Conservation (phyloP, 1,284 basidiomycete genomes). For the Vanrija sp. region DNA sequence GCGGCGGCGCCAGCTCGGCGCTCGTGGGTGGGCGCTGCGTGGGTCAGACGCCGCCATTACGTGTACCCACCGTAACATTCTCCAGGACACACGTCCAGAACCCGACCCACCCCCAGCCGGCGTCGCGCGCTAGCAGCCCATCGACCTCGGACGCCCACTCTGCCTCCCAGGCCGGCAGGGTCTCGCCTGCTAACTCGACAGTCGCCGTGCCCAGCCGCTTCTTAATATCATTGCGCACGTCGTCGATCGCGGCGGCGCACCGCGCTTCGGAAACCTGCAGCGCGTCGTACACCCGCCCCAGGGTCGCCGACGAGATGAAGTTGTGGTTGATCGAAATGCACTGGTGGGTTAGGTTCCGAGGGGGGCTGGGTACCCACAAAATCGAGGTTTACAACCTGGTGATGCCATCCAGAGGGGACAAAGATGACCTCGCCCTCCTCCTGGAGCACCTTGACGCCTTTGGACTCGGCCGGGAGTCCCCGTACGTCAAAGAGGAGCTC, state of each 20-base stretch:
- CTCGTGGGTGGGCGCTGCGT: background rate
- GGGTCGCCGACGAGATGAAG: conserved; percentile 54
- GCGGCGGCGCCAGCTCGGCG: conserved; percentile 20
- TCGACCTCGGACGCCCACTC: conserved; percentile 53
- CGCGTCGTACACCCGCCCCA: conserved; percentile 50
- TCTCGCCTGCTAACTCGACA: conserved; percentile 8
- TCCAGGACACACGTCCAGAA: conserved; percentile 41
- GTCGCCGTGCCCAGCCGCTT: conserved; percentile 1
- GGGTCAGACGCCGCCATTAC: background rate
- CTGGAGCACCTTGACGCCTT: conserved; percentile 35
- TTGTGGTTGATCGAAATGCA: conserved; percentile 54
- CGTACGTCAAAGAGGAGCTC: conserved; percentile 45
- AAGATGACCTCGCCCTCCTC: conserved; percentile 51
- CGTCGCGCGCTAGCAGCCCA: conserved; percentile 48
- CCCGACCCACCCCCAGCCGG: conserved; percentile 52
- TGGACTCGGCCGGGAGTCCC: conserved; percentile 20
- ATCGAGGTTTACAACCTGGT: conserved; percentile 47
- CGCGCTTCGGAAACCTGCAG: conserved; percentile 46
- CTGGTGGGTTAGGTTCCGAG: conserved; percentile 26
- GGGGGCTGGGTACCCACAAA: conserved; percentile 26
- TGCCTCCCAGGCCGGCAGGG: conserved; percentile 38
- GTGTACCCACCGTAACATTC: conserved; percentile 34
- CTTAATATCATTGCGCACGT: conserved; percentile 41
- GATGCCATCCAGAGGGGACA: conserved; percentile 52
- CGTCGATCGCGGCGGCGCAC: conserved; percentile 50